A percentile compares a stretch with the other conserved stretches of the same genome.
phyloP scores from a whole-genome alignment of 2,329 filamentous ascomycete genomes.

The Penicillium frequentans region DNA sequence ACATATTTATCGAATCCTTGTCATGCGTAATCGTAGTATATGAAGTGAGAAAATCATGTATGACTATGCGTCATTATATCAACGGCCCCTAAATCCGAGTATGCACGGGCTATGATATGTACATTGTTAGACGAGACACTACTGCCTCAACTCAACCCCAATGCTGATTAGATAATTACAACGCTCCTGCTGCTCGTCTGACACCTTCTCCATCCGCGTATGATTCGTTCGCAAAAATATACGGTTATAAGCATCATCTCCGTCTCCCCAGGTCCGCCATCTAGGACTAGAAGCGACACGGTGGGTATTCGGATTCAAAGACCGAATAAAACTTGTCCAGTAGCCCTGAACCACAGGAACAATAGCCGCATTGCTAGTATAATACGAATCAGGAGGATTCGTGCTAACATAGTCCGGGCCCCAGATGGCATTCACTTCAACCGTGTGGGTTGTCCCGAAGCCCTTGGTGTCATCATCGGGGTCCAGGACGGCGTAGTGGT shows the following conservation, averaged over 20 bases:
- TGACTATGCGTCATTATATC: neutral
- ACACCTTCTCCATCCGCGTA: constrained; percentile 50
- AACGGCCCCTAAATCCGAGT: neutral
- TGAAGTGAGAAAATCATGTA: neutral
- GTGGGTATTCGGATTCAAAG: constrained; percentile 64
- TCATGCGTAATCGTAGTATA: neutral
- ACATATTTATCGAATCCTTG: neutral
- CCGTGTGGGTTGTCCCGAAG: constrained; percentile 65
- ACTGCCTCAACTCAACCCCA: constrained; percentile 51
- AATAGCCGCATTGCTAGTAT: constrained; percentile 56
- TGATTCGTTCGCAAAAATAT: constrained; percentile 47
- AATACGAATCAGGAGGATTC: constrained; percentile 57
- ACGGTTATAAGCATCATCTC: constrained; percentile 32
- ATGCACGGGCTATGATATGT: neutral
- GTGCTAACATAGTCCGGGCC: constrained; percentile 58
- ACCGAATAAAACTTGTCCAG: constrained; percentile 71
- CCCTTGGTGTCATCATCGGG: constrained; percentile 53
- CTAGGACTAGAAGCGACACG: constrained; percentile 48
- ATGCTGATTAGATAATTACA: constrained; percentile 54
- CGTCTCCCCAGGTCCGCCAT: constrained; percentile 51
- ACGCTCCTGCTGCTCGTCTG: constrained; percentile 38
- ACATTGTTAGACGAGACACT: neutral
- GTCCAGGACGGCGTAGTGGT: constrained; percentile 69
- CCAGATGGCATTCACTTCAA: constrained; percentile 67
- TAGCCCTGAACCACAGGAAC: constrained; percentile 66